Evolutionary conservation across 192 early-diverging fungal genomes (phyloP), one percentile per base, ranked within the genome.

Genomic region (Cetraspora pellucida): DNA sequence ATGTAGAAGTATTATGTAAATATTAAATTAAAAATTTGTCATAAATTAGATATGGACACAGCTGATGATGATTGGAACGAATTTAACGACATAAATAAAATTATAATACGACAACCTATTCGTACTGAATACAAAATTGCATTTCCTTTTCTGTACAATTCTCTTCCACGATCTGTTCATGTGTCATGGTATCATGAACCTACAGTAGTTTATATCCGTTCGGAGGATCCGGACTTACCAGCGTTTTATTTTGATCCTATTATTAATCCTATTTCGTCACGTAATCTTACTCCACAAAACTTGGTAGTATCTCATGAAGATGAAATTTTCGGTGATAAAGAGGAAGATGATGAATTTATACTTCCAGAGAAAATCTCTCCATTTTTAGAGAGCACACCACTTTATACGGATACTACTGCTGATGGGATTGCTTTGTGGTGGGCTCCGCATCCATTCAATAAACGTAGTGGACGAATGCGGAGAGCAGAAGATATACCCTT

Each of bases 51-150:
- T 83, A 89, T 95, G 77, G 95, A 99, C 79, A 90, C 95, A 1
- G 93, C 90, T 1, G 98, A 99, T 82, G 96, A 99, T 81, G 98
- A 99, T 86, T 99, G 98, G 98, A 99, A 98, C 84, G 98, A 99
- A 82, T 99, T 99, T 85, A 99, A 99, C 85, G 98, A 99, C 80
- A 98, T 99, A 87, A 95, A 96, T 92, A 99, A 99, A 85, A 96
- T 99, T 77, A 99, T 99, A 73, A 97, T 99, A 71, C 93, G 98
- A 57, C 96, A 99, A 80, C 96, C 96, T 25, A 93, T 99, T 72
- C 92, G 98, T 61, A 97, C 98, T 54, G 98, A 99, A 85, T 98
- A 99, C 89, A 97, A 96, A 81, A 93, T 99, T 49, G 98, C 98
- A 3, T 99, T 97, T 84, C 98, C 98, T 66, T 97, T 94, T 80